These are phyloP conservation scores for Glebionis coronaria DNA, from an alignment of 129 eudicot species.

Conservation along the genomic window DNA sequence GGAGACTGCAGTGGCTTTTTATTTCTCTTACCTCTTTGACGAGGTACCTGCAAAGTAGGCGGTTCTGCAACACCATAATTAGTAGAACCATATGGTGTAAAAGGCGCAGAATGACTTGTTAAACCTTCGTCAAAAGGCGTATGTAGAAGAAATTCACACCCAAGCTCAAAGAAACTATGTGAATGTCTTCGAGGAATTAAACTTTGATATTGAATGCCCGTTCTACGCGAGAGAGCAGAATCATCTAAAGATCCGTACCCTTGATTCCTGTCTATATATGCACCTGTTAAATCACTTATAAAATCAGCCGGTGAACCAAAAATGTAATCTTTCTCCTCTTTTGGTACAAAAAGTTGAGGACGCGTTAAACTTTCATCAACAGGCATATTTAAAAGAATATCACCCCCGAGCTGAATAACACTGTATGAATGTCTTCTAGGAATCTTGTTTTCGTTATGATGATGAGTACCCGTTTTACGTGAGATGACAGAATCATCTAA, in stretches of 20 bases:
- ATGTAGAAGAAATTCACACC: constrained; percentile 23
- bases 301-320: constrained; percentile 1
- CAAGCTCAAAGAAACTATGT: constrained; percentile 13
- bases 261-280: constrained; percentile 15
- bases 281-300: constrained; percentile 9
- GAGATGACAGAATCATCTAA: constrained; percentile 19
- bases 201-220: constrained; percentile 12
- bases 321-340: constrained; percentile 13
- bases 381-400: constrained; percentile 12
- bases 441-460: neutral
- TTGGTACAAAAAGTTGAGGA: constrained; percentile 4
- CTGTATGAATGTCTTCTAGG: constrained; percentile 13
- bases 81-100: constrained; percentile 16
- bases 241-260: constrained; percentile 19
- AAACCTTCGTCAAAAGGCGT: constrained; percentile 28
- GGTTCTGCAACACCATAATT: constrained; percentile 12
- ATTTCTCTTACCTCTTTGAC: neutral
- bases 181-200: constrained; percentile 34
- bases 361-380: constrained; percentile 11
- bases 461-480: neutral
- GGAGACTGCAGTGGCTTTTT: constrained; percentile 1
- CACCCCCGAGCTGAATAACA: constrained; percentile 7
- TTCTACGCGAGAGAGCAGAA: constrained; percentile 17
- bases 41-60: constrained; percentile 1
- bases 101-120: constrained; percentile 5